Conservation (phyloP, 2,329 filamentous ascomycete genomes). For the Lachnellula occidentalis region DNA sequence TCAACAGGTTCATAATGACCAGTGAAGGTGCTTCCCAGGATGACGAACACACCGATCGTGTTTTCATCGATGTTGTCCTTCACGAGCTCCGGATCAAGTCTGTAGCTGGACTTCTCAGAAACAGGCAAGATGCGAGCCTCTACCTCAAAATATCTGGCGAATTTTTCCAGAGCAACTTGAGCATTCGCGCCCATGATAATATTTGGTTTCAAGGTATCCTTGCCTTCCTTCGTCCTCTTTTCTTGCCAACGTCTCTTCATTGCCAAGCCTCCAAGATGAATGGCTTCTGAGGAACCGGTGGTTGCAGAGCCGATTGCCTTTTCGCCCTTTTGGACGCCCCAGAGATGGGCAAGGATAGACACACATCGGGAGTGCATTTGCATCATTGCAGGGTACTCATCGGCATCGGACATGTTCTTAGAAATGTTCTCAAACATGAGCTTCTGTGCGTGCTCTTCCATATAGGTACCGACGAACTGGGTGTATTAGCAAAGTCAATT, state of each 20-base stretch:
- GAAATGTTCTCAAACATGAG: slow-evolving; percentile 63
- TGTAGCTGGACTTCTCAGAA: slow-evolving; percentile 52
- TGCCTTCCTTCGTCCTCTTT: slow-evolving; percentile 51
- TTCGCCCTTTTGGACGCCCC: slow-evolving; percentile 56
- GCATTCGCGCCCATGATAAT: slow-evolving; percentile 72
- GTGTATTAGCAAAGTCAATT: not conserved
- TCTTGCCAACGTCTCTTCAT: slow-evolving; percentile 75
- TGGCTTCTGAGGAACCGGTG: slow-evolving; percentile 66
- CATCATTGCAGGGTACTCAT: slow-evolving; percentile 56
- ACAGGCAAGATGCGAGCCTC: slow-evolving; percentile 61
- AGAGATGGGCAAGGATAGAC: slow-evolving; percentile 62
- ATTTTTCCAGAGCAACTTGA: slow-evolving; percentile 69
- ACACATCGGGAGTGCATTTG: slow-evolving; percentile 62
- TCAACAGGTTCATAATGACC: slow-evolving; percentile 70
- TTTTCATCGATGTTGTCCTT: slow-evolving; percentile 68
- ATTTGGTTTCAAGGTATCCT: slow-evolving; percentile 60
- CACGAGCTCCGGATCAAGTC: slow-evolving; percentile 59
- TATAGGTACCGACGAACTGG: slow-evolving; percentile 54
- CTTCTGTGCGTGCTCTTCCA: slow-evolving; percentile 59
- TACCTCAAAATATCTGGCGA: slow-evolving; percentile 69
- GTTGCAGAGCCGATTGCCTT: slow-evolving; percentile 64
- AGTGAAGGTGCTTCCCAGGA: slow-evolving; percentile 67
- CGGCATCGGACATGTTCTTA: slow-evolving; percentile 69
- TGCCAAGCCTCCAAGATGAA: slow-evolving; percentile 63
- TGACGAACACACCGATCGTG: slow-evolving; percentile 71